A percentile compares a stretch with the other conserved stretches of the same genome.
Evolutionary conservation across 1,284 basidiomycete species (phyloP).

Genomic region (Lentinula novae-zelandiae): DNA sequence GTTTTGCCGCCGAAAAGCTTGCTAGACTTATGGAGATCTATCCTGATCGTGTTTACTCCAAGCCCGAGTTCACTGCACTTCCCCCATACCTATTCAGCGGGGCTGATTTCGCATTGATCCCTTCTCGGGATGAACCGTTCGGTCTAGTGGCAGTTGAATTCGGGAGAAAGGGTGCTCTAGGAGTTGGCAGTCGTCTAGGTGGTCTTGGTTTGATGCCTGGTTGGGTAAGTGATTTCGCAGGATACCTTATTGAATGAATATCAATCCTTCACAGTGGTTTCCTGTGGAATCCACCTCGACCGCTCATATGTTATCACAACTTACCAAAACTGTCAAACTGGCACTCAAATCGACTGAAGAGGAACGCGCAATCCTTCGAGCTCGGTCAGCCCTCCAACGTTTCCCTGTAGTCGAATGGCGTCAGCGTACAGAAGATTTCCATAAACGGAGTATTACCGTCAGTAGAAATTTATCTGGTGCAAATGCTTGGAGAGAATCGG

Average conservation of each 20-base stretch:
- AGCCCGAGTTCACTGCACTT: conserved; percentile 89
- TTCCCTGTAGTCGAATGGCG: conserved; percentile 97
- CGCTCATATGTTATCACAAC: conserved; percentile 90
- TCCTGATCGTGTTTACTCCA: conserved; percentile 88
- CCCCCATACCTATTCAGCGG: conserved; percentile 91
- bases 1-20: conserved; percentile 91
- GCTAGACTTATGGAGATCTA: conserved; percentile 91
- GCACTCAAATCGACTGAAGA: conserved; percentile 87
- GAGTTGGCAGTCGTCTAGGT: conserved; percentile 89
- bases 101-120: conserved; percentile 91
- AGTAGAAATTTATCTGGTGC: conserved; percentile 43
- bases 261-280: conserved; percentile 83
- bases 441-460: conserved; percentile 83
- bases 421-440: conserved; percentile 92
- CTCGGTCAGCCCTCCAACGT: conserved; percentile 88
- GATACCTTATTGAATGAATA: neutral
- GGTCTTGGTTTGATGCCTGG: conserved; percentile 95
- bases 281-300: conserved; percentile 90
- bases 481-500: conserved; percentile 76
- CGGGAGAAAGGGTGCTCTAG: conserved; percentile 90
- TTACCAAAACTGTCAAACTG: conserved; percentile 91
- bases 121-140: conserved; percentile 92
- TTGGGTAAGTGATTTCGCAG: conserved; percentile 62
- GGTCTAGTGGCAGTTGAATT: conserved; percentile 94
- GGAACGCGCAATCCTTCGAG: conserved; percentile 89